Base-by-base conservation (phyloP, 306 rosid genomes). In the Quercus mongolica region DNA sequence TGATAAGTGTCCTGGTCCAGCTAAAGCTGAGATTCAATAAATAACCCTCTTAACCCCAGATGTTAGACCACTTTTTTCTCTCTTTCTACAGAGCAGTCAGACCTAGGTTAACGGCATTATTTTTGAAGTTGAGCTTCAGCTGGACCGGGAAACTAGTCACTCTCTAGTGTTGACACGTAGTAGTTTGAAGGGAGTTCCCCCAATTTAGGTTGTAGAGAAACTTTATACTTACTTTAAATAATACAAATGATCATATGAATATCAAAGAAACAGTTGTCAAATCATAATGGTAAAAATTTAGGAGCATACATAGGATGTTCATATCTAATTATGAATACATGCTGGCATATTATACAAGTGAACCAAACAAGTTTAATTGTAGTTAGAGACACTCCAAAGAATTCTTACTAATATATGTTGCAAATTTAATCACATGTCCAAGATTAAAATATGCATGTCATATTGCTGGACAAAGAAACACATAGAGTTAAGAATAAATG, bases 61-160 rank as follows among this genome's bases (percentile, higher is more conserved):
- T 0, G 1, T 41, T 41, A 41, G 46, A 41, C 11, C 1, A 41
- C 12, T 41, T 41, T 41, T 41, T 41, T 8, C 46, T 2, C 46
- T 41, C 46, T 41, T 41, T 41, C 46, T 8, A 41, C 46, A 41
- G 46, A 41, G 46, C 46, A 41, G 12, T 41, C 46, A 41, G 12
- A 41, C 12, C 12, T 41, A 41, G 46, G 46, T 2, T 8, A 41
- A 8, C 46, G 0, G 0, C 1, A 0, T 41, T 8, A 41, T 41
- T 41, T 41, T 41, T 41, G 3, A 41, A 41, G 3, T 41, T 41
- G 46, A 41, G 46, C 46, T 8, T 41, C 3, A 41, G 11, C 46
- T 41, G 0, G 3, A 41, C 46, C 46, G 0, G 12, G 46, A 41
- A 3, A 8, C 46, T 41, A 41, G 46, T 41, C 46, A 41, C 46